Percentiles rank a stretch among this genome's conserved stretches.
Conservation (phyloP, 768 basidiomycete species). For the Pleurotus djamor region DNA sequence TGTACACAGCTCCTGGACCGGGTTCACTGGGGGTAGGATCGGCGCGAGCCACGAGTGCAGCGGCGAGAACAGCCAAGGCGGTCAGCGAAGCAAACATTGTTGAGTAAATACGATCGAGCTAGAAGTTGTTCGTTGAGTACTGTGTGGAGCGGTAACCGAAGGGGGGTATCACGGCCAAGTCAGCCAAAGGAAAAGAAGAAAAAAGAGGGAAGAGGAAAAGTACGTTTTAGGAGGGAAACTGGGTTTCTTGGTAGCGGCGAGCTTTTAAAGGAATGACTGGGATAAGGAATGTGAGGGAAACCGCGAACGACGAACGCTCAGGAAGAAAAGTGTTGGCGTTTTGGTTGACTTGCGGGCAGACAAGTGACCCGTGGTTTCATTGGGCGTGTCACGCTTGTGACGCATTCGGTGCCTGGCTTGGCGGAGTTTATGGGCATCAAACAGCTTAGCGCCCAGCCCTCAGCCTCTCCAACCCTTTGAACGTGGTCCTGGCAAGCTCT, state of each 20-base stretch:
- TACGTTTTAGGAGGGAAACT: too few species aligned
- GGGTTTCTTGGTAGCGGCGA: not conserved
- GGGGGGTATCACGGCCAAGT: not conserved
- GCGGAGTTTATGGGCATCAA: too few species aligned
- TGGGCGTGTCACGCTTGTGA: conserved; percentile 4
- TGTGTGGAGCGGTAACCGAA: not conserved
- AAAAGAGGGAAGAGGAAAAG: not conserved
- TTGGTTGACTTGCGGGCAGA: too few species aligned
- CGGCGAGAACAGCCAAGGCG: conserved; percentile 33
- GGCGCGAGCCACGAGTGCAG: conserved; percentile 43
- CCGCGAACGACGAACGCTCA: conserved; percentile 4
- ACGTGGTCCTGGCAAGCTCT: too few species aligned
- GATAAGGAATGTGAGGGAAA: conserved; percentile 6
- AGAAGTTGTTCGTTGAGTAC: not conserved
- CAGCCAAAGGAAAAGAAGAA: not conserved
- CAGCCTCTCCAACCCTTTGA: too few species aligned
- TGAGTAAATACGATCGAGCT: not conserved
- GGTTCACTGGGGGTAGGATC: conserved; percentile 60
- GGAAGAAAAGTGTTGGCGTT: conserved; percentile 4
- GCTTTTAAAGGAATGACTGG: conserved; percentile 4
- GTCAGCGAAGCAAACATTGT: conserved; percentile 37
- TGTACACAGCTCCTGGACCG: conserved; percentile 55
- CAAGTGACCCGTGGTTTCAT: not conserved
- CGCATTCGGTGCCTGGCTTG: not conserved
- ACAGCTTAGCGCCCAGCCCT: too few species aligned